Base-by-base conservation (phyloP, 345 rosid species). In the Salix dunnii region DNA sequence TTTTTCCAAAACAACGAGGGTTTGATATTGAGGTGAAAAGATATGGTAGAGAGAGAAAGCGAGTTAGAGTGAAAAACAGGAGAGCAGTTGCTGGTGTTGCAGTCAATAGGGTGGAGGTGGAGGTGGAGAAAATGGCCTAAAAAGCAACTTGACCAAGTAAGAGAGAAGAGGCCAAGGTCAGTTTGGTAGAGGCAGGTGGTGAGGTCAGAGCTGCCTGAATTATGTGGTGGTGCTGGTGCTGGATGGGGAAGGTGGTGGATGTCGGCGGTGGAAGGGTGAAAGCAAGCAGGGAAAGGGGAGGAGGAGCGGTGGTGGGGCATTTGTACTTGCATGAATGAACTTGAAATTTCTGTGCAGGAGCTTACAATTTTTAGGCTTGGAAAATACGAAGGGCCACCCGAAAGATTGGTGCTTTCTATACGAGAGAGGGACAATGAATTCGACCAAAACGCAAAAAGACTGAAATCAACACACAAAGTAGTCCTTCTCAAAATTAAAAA, bases 51-150 rank as follows among this genome's bases (percentile, higher is more conserved):
- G 36, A 80, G 83, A 12, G 96, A 83, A 53, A 84, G 84, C 7
- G 89, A 78, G 70, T 84, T 66, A 64, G 91, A 79, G 77, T 86
- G 84, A 76, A 82, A 84, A 7, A 81, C 70, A n/a, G 90, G 85
- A 68, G 90, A 80, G 65, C 71, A 70, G 80, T 60, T 35, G 62
- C 79, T 40, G 30, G 78, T 74, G 81, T 78, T 42, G 85, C 36
- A 38, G 65, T 88, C 89, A 14, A 73, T 72, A 25, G 92, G 89
- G 83, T 87, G 91, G 85, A 89, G 96, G 67, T 86, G 79, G 83
- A 93, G 95, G 76, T 87, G 82, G 71, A 93, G 84, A n/a, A 94
- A 91, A 83, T 90, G 96, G 74, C 99, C 97, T 66, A 92, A 76
- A 79, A 91, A 86, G 68, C 85, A 82, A 3, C 89, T 76, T 12